Percentiles rank a stretch among this genome's conserved stretches.
Conservation (phyloP, 371 early-diverging fungal species). For the Rhizopus delemar region DNA sequence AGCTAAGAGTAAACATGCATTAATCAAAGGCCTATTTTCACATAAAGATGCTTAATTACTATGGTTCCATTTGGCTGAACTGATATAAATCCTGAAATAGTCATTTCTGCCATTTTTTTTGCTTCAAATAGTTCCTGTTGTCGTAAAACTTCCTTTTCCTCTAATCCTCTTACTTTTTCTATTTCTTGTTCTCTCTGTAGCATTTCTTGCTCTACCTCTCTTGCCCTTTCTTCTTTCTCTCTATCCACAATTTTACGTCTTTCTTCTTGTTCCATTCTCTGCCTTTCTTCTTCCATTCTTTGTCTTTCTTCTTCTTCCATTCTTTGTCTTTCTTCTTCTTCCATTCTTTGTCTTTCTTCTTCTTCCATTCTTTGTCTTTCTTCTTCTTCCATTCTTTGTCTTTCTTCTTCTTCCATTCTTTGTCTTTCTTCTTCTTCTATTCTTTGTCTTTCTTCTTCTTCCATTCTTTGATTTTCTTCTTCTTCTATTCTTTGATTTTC, state of each 20-base stretch:
- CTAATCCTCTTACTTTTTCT: slow-evolving; percentile 1
- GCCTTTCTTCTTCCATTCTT: not conserved
- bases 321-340: slow-evolving; percentile 17
- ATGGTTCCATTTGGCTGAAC: slow-evolving; percentile 32
- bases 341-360: slow-evolving; percentile 7
- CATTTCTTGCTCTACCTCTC: too few species aligned
- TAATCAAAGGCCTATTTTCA: not conserved
- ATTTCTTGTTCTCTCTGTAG: too few species aligned
- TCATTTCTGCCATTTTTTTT: slow-evolving; percentile 29
- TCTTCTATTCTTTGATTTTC: too few species aligned
- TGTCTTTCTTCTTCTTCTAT: slow-evolving; percentile 1
- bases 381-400: slow-evolving; percentile 12
- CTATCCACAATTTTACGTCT: too few species aligned
- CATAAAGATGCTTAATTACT: slow-evolving; percentile 11
- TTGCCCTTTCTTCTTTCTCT: too few species aligned
- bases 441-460: slow-evolving; percentile 17
- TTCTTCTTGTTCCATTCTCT: too few species aligned
- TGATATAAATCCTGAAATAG: slow-evolving; percentile 31
- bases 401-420: slow-evolving; percentile 17
- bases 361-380: slow-evolving; percentile 5
- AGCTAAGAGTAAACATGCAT: slow-evolving; percentile 14
- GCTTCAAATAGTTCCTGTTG: slow-evolving; percentile 29
- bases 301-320: slow-evolving; percentile 15
- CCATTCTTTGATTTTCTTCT: not conserved
- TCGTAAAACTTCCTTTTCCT: slow-evolving; percentile 26